Percentiles rank a stretch among this genome's conserved stretches.
These are phyloP conservation scores for Yarrowia osloensis DNA, from an alignment of 805 yeast species.

Conservation along the genomic window DNA sequence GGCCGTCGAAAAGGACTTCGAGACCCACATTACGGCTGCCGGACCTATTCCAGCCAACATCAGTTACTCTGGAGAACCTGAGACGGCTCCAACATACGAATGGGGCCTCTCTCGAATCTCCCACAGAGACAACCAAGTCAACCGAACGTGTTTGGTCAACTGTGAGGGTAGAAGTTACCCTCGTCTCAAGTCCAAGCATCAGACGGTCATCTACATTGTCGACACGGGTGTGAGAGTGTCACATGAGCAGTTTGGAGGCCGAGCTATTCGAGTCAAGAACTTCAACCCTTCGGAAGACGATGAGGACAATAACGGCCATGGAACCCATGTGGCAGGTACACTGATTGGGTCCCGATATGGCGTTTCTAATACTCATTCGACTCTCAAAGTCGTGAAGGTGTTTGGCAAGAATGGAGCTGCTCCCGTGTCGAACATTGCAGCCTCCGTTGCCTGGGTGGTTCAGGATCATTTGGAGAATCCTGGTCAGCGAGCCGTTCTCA, in stretches of 20 bases:
- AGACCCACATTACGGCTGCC: neutral
- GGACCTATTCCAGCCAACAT: constrained; percentile 3
- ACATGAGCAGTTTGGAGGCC: constrained; percentile 57
- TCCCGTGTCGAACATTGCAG: constrained; percentile 56
- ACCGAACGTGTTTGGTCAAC: constrained; percentile 50
- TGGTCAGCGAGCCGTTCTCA: constrained; percentile 18
- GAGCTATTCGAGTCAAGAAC: constrained; percentile 59
- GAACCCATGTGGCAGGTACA: constrained; percentile 64
- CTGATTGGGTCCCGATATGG: constrained; percentile 56
- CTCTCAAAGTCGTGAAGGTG: constrained; percentile 58
- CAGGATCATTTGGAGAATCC: constrained; percentile 35
- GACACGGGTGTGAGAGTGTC: constrained; percentile 57
- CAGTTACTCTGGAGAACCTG: neutral
- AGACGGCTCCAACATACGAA: neutral
- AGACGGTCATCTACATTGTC: constrained; percentile 50
- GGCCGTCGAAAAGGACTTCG: constrained; percentile 4
- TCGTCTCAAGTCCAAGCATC: constrained; percentile 58
- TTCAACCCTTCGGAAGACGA: constrained; percentile 50
- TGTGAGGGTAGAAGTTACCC: constrained; percentile 43
- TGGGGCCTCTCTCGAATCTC: constrained; percentile 94
- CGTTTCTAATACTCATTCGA: constrained; percentile 53
- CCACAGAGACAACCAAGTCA: constrained; percentile 60
- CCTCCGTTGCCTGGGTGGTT: constrained; percentile 59
- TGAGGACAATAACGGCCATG: constrained; percentile 58
- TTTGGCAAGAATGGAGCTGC: constrained; percentile 58